phyloP scores from a whole-genome alignment of 2,329 filamentous ascomycete species.

The Fusarium coffeatum region DNA sequence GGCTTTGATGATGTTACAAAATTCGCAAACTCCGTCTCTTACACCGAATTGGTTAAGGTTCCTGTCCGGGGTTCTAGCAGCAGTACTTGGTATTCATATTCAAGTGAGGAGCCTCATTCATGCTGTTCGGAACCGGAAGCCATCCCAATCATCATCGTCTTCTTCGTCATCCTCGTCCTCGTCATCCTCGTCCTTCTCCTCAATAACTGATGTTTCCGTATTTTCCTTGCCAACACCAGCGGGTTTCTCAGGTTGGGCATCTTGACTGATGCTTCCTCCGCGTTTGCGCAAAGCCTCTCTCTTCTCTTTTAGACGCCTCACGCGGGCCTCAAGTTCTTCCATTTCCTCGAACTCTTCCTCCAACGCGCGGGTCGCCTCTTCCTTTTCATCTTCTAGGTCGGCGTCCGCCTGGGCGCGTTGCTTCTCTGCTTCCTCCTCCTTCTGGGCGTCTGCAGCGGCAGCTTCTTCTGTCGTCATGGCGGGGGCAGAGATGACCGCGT shows the following conservation, averaged over 20 bases:
- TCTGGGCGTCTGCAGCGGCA: conserved; percentile 63
- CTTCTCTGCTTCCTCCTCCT: conserved; percentile 62
- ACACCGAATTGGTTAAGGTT: background rate
- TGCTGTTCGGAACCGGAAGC: conserved; percentile 61
- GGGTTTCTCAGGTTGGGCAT: conserved; percentile 40
- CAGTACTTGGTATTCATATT: background rate
- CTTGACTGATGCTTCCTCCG: conserved; percentile 47
- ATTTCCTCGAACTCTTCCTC: conserved; percentile 87
- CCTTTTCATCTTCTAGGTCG: conserved; percentile 73
- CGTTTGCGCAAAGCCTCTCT: conserved; percentile 72
- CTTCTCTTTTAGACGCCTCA: conserved; percentile 75
- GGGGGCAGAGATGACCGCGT: conserved; percentile 75
- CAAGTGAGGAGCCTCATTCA: background rate
- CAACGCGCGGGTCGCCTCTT: conserved; percentile 78
- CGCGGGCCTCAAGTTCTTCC: conserved; percentile 79
- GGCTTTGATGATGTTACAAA: conserved; percentile 41
- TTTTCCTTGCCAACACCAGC: conserved; percentile 46
- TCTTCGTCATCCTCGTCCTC: conserved; percentile 60
- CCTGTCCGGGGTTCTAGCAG: background rate
- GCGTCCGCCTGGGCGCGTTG: conserved; percentile 67
- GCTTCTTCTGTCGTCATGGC: conserved; percentile 74
- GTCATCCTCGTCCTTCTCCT: conserved; percentile 61
- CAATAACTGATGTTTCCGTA: conserved; percentile 45
- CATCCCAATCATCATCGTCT: conserved; percentile 66
- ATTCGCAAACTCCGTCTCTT: conserved; percentile 18